Evolutionary conservation across 2,329 filamentous ascomycete species (phyloP), one percentile per base, ranked within the genome.

Genomic region (Colletotrichum somersetense): DNA sequence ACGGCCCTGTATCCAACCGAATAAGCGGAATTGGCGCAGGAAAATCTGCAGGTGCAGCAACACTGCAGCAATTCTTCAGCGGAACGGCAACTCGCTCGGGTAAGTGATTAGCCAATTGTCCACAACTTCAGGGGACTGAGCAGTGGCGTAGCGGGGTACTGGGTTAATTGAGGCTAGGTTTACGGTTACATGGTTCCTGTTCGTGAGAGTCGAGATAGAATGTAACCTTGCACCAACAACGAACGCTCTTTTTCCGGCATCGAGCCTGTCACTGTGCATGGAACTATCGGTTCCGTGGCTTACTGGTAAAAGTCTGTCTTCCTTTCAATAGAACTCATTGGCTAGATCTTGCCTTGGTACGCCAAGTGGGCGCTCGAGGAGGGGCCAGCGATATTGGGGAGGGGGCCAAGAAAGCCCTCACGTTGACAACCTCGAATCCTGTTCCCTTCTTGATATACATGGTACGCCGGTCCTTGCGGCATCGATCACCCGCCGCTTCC

Each of bases 11-110:
- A 16, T 18, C 48, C 33, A 12, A 2, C 23, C 23, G 10, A 23
- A 40, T 44, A 53, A 64, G 62, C 62, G 62, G 48, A 12, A 46
- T 64, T 64, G 62, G 35, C 62, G 62, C 62, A 64, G 38, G 38
- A 33, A 35, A 55, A 7, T 14, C 50, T 64, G 62, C 50, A 64
- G 48, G 62, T 38, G 42, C 38, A n/a, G 38, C 23, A 42, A 8
- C n/a, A 14, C 30, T 42, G 35, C 33, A 30, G 38, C 11, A 42
- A 50, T 55, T 46, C 50, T 56, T 26, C 50, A 55, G 16, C 62
- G 50, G 40, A 44, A 64, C 48, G n/a, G 16, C 42, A 64, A 44
- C 42, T 55, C 38, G 48, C 38, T 33, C 35, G 33, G 61, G 14
- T 35, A n/a, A 14, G 14, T 42, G 35, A 44, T 23, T 5, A 40